These are phyloP conservation scores for Termitomyces sp. DNA, from an alignment of 768 basidiomycete species.

Conservation along the genomic window DNA sequence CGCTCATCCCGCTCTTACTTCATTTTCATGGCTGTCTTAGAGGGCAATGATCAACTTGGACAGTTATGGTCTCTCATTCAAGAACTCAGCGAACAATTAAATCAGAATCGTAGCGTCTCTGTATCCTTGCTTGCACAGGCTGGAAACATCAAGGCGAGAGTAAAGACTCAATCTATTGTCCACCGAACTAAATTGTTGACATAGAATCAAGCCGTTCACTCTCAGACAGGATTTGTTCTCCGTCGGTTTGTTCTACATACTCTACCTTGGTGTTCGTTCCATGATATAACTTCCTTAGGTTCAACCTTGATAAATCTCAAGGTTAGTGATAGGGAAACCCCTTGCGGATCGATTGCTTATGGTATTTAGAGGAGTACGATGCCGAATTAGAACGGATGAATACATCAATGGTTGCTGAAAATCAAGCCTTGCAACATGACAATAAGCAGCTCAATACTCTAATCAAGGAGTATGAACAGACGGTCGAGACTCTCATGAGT, in stretches of 20 bases:
- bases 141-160: conserved; percentile 74
- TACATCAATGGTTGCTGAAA: conserved; percentile 71
- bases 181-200: not conserved
- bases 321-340: conserved; percentile 38
- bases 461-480: conserved; percentile 96
- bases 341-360: conserved; percentile 9
- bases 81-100: conserved; percentile 82
- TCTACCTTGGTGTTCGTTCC: not conserved
- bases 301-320: conserved; percentile 85
- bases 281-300: conserved; percentile 38
- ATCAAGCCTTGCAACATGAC: conserved; percentile 82
- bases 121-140: conserved; percentile 70
- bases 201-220: conserved; percentile 84
- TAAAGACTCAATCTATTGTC: not conserved
- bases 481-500: conserved; percentile 93
- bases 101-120: conserved; percentile 71
- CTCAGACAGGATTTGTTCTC: conserved; percentile 89
- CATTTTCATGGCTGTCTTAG: conserved; percentile 27
- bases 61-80: conserved; percentile 66
- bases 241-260: conserved; percentile 52
- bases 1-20: not conserved
- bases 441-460: conserved; percentile 92
- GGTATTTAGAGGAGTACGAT: conserved; percentile 76
- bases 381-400: conserved; percentile 91
- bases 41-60: conserved; percentile 38